A percentile compares a stretch with the other conserved stretches of the same genome.
These are phyloP conservation scores for Harringtonia aguacate DNA, from an alignment of 2,329 filamentous ascomycete species.

Conservation along the genomic window DNA sequence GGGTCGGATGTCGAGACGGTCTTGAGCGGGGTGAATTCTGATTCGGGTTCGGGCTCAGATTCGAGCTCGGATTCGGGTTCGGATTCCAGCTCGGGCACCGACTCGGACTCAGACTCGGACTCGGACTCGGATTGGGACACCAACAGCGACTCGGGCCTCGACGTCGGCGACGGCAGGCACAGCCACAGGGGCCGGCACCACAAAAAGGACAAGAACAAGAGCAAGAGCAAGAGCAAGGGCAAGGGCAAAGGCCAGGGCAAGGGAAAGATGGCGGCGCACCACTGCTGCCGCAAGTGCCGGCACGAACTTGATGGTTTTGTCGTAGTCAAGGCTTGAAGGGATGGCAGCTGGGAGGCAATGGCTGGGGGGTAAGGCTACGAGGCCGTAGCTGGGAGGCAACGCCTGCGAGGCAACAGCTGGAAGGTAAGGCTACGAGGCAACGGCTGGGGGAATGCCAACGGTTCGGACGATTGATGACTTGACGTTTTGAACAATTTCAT, in stretches of 20 bases:
- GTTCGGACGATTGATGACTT: too few relatives aligned
- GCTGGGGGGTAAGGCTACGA: too few relatives aligned
- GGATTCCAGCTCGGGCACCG: not conserved
- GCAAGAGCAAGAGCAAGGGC: not conserved
- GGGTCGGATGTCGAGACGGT: slow-evolving; percentile 16
- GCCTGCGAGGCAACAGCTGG: too few relatives aligned
- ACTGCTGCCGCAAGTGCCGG: not conserved
- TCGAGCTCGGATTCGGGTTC: not conserved
- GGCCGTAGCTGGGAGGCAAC: too few relatives aligned
- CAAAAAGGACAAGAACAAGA: too few relatives aligned
- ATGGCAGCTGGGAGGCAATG: not conserved
- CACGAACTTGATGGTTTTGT: not conserved
- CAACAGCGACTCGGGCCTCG: not conserved
- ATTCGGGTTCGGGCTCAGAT: not conserved
- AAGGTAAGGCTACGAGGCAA: too few relatives aligned
- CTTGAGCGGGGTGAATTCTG: not conserved
- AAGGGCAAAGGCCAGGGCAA: not conserved
- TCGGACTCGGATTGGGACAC: not conserved
- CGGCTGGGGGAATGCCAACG: too few relatives aligned
- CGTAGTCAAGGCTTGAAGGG: not conserved
- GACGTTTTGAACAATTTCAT: too few relatives aligned
- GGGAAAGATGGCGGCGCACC: not conserved
- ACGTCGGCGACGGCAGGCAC: too few relatives aligned
- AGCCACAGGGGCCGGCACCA: too few relatives aligned
- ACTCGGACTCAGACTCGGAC: slow-evolving; percentile 1